These are phyloP conservation scores for Colletotrichum lindemuthianum DNA, from an alignment of 2,329 filamentous ascomycete genomes.

Conservation along the genomic window DNA sequence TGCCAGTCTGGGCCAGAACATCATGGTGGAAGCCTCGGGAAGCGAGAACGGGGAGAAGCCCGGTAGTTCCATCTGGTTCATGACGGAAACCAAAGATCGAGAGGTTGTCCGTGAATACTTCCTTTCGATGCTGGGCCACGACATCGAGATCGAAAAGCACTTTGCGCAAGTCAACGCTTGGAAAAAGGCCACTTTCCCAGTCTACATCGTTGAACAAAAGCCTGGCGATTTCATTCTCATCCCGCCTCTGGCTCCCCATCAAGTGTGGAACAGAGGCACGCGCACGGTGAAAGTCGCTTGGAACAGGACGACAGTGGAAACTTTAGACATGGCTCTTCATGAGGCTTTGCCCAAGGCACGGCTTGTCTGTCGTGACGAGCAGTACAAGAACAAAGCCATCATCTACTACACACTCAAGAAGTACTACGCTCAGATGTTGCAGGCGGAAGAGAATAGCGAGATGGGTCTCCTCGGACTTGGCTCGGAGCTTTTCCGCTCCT, in stretches of 20 bases:
- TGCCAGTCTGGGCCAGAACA: slow-evolving; percentile 93
- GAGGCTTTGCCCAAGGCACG: slow-evolving; percentile 91
- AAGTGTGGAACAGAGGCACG: slow-evolving; percentile 98
- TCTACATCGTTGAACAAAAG: slow-evolving; percentile 91
- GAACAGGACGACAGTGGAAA: slow-evolving; percentile 95
- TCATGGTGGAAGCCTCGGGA: slow-evolving; percentile 93
- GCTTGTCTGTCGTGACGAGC: slow-evolving; percentile 94
- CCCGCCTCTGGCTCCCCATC: slow-evolving; percentile 91
- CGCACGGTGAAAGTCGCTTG: slow-evolving; percentile 97
- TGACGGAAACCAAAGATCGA: slow-evolving; percentile 95
- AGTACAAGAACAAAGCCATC: slow-evolving; percentile 99
- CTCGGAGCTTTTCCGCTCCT: slow-evolving; percentile 54
- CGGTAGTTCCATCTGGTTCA: slow-evolving; percentile 97
- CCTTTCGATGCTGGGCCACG: slow-evolving; percentile 89
- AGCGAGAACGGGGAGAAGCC: slow-evolving; percentile 78
- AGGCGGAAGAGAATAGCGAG: slow-evolving; percentile 61
- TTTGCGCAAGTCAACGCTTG: slow-evolving; percentile 96
- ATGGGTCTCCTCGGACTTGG: slow-evolving; percentile 59
- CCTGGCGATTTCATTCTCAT: slow-evolving; percentile 94
- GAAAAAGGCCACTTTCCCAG: slow-evolving; percentile 93
- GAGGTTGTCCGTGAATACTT: slow-evolving; percentile 94
- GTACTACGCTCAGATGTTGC: slow-evolving; percentile 73
- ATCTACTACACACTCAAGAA: slow-evolving; percentile 87
- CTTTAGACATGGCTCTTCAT: slow-evolving; percentile 83
- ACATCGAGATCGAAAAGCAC: slow-evolving; percentile 96